phyloP scores from a whole-genome alignment of 73 alveolate genomes.

The Paramecium pentaurelia region DNA sequence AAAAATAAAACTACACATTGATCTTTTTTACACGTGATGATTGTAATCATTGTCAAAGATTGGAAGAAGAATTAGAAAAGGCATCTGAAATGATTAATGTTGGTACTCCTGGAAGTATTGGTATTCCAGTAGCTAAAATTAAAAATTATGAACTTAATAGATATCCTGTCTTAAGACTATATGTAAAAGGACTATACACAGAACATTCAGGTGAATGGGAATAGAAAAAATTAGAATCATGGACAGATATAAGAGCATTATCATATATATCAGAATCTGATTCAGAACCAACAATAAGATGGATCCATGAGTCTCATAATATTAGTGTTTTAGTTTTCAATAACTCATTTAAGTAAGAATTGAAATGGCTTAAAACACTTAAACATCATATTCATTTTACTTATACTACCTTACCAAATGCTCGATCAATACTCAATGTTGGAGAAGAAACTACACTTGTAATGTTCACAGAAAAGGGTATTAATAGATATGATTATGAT shows the following conservation, averaged over 20 bases:
- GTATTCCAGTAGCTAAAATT: conserved; percentile 22
- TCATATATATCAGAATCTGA: neutral
- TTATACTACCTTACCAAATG: conserved; percentile 1
- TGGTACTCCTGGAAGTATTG: conserved; percentile 40
- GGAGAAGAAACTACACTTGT: conserved; percentile 6
- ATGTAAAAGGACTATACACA: neutral
- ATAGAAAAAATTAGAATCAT: neutral
- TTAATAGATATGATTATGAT: neutral
- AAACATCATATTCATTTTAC: neutral
- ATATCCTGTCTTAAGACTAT: conserved; percentile 9
- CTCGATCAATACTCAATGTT: neutral
- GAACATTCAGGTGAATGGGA: neutral
- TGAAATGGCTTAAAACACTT: neutral
- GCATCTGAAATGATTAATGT: conserved; percentile 31
- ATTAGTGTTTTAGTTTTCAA: neutral
- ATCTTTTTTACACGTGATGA: conserved; percentile 3
- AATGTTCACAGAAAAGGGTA: conserved; percentile 25
- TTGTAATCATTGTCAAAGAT: neutral
- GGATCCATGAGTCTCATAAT: conserved; percentile 31
- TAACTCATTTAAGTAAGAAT: neutral
- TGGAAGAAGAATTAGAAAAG: neutral
- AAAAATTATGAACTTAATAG: neutral
- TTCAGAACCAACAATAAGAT: conserved; percentile 13
- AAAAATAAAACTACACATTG: conserved; percentile 1
- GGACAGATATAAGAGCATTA: neutral